phyloP scores from a whole-genome alignment of 345 rosid genomes.

The Camelina laxa region DNA sequence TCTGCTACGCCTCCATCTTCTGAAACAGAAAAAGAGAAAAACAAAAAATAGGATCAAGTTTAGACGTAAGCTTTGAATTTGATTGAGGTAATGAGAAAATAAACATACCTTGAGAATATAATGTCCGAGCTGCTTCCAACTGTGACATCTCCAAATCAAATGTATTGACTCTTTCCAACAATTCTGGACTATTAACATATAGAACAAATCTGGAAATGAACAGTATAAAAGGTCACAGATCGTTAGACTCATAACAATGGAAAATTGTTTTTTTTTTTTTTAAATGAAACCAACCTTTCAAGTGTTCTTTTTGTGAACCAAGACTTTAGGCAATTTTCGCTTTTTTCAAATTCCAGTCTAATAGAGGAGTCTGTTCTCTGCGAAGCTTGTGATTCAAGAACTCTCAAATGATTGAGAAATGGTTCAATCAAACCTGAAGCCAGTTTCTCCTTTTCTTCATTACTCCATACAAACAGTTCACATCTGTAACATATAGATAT shows the following conservation, averaged over 20 bases:
- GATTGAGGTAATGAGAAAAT: neutral
- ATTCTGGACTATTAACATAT: slow-evolving; percentile 85
- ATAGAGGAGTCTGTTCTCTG: slow-evolving; percentile 52
- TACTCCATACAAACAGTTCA: slow-evolving; percentile 71
- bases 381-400: slow-evolving; percentile 75
- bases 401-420: slow-evolving; percentile 72
- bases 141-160: slow-evolving; percentile 91
- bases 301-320: slow-evolving; percentile 97
- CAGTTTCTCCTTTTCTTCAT: slow-evolving; percentile 81
- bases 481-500: slow-evolving; percentile 43
- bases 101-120: slow-evolving; percentile 74
- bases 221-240: slow-evolving; percentile 20
- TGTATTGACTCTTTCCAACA: slow-evolving; percentile 76
- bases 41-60: neutral
- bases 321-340: slow-evolving; percentile 44
- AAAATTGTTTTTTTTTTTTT: neutral
- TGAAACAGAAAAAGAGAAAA: slow-evolving; percentile 29
- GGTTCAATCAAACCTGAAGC: slow-evolving; percentile 83
- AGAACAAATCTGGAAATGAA: slow-evolving; percentile 69
- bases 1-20: slow-evolving; percentile 47
- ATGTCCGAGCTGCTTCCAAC: slow-evolving; percentile 83
- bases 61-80: neutral
- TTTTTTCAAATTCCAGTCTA: slow-evolving; percentile 63
- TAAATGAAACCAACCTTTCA: slow-evolving; percentile 66
- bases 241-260: neutral